These are phyloP conservation scores for Pseudophaeomoniella oleicola DNA, from an alignment of 2,329 filamentous ascomycete species.

Conservation along the genomic window DNA sequence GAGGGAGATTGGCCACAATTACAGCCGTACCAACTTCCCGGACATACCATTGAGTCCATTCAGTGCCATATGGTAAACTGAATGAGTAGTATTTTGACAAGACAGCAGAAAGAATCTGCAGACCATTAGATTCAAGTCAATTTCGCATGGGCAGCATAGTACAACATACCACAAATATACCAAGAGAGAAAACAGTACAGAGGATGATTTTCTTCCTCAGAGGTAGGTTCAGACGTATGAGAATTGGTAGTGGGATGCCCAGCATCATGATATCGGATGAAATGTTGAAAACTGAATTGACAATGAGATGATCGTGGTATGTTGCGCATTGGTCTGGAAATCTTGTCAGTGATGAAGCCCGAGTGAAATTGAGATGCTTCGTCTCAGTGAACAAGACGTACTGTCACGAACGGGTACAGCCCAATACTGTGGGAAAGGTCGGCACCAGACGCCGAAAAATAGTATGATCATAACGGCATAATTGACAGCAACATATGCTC, in stretches of 20 bases:
- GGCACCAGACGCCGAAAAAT: constrained; percentile 37
- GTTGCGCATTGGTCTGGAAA: constrained; percentile 21
- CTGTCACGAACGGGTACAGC: constrained; percentile 26
- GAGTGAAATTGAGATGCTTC: not conserved
- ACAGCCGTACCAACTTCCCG: constrained; percentile 29
- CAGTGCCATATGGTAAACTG: constrained; percentile 19
- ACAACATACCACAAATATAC: constrained; percentile 22
- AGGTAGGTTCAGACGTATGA: constrained; percentile 24
- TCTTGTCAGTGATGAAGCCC: not conserved
- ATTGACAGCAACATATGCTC: constrained; percentile 28
- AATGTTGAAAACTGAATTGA: constrained; percentile 31
- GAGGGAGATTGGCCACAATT: constrained; percentile 36
- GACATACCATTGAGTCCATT: constrained; percentile 32
- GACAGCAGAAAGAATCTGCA: constrained; percentile 29
- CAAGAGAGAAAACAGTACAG: constrained; percentile 27
- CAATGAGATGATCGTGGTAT: constrained; percentile 30
- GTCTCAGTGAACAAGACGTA: too few species aligned
- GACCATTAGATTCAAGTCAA: constrained; percentile 8
- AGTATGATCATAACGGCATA: constrained; percentile 35
- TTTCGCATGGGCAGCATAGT: constrained; percentile 13
- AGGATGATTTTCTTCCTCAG: constrained; percentile 28
- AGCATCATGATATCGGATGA: constrained; percentile 29
- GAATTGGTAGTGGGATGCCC: constrained; percentile 25
- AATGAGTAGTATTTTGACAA: constrained; percentile 35
- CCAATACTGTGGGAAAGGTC: constrained; percentile 35